Base-by-base conservation (phyloP, 768 basidiomycete genomes). In the Lepiota venenata region DNA sequence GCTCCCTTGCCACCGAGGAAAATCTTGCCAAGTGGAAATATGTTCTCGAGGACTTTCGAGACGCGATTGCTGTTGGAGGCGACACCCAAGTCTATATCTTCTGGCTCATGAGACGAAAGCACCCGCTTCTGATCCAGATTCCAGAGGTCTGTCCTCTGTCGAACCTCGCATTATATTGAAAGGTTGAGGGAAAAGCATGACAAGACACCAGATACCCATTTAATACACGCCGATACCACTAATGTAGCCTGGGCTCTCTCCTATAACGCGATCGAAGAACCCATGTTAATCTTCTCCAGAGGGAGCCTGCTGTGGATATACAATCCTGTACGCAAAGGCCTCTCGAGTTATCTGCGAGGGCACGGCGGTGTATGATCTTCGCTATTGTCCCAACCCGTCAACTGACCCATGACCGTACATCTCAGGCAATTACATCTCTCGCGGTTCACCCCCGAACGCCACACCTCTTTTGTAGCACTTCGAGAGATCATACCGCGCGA, bases 391-490 rank as follows among this genome's bases (percentile, higher is more conserved):
- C n/a, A n/a, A 49, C 11, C 32, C 14, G 29, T 32, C 32, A 32
- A 32, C 25, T 27, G 15, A 52, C 40, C n/a, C 18, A 41, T 61
- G 58, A 40, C 5, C 5, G 5, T 5, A 38, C 39, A 14, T 25
- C 12, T 7, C 44, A 83, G 79, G 69, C 73, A 22, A 89, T 92
- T 55, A 89, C 85, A 0, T 84, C 84, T 8, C 78, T 92, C 5
- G 78, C 73, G 0, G 81, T 85, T 6, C 85, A 90, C 64, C 86
- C 84, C 4, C 70, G 60, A 0, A 71, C 70, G 40, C 81, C 84
- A 10, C 73, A 86, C 57, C 64, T 85, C 3, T 75, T 88, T 57
- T 84, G 83, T 60, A 87, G 85, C 1, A 88, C 88, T 12, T 89
- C 89, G 0, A 72, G 83, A 40, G 89, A 92, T 64, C 81, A 80